These are phyloP conservation scores for Pseudogymnoascus sp. DNA, from an alignment of 2,329 filamentous ascomycete species.

Conservation along the genomic window DNA sequence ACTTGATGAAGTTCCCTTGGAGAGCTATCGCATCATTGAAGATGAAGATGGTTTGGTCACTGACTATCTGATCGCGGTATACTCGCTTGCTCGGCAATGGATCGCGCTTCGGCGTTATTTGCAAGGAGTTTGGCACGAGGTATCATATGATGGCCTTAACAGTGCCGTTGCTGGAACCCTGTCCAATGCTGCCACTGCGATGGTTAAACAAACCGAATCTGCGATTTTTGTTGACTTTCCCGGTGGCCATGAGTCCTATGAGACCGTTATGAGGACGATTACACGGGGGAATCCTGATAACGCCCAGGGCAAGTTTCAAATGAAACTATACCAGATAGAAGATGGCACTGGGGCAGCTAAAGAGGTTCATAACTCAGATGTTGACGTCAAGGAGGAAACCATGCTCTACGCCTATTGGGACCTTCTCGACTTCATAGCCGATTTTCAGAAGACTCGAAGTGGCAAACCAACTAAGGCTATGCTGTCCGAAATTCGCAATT, in stretches of 20 bases:
- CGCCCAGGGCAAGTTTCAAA: conserved; percentile 23
- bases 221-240: conserved; percentile 41
- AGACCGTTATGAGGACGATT: conserved; percentile 36
- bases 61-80: conserved; percentile 39
- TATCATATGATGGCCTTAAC: conserved; percentile 39
- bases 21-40: conserved; percentile 39
- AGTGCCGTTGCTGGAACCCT: conserved; percentile 38
- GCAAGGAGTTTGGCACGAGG: conserved; percentile 37
- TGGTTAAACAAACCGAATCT: conserved; percentile 33
- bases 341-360: conserved; percentile 13
- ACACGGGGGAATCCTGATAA: conserved; percentile 32
- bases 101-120: conserved; percentile 33
- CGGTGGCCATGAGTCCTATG: conserved; percentile 36
- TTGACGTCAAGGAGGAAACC: conserved; percentile 39
- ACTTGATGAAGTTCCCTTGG: conserved; percentile 35
- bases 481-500: conserved; percentile 32
- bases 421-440: conserved; percentile 38
- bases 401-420: conserved; percentile 36
- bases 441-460: conserved; percentile 38
- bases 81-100: conserved; percentile 34
- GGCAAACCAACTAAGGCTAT: conserved; percentile 42
- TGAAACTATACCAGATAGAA: conserved; percentile 17
- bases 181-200: conserved; percentile 35
- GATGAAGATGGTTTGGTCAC: conserved; percentile 31
- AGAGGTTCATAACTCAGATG: conserved; percentile 17